Evolutionary conservation across 257 asterid species (phyloP).

Genomic region (Scutellaria galericulata): DNA sequence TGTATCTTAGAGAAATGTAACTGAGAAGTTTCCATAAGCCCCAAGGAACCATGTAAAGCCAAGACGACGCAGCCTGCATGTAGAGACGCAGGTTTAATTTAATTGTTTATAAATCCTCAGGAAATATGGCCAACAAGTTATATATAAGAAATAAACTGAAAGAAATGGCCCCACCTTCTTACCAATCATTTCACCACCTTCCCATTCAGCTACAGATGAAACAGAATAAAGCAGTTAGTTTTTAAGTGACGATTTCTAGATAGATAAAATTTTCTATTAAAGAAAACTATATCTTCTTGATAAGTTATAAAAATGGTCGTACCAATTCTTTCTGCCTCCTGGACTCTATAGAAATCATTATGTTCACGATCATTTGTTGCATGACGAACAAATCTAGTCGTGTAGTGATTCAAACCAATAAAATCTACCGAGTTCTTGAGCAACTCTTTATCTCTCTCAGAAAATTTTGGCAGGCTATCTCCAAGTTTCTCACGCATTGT

Average conservation of each 20-base stretch:
- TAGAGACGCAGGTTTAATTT: constrained; percentile 17
- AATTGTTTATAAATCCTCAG: neutral
- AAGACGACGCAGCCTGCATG: constrained; percentile 58
- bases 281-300: neutral
- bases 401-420: constrained; percentile 62
- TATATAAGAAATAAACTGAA: constrained; percentile 11
- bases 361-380: constrained; percentile 42
- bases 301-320: constrained; percentile 21
- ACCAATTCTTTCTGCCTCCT: constrained; percentile 62
- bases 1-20: constrained; percentile 49
- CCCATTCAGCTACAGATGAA: constrained; percentile 55
- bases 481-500: constrained; percentile 55
- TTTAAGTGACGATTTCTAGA: neutral
- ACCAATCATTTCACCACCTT: constrained; percentile 55
- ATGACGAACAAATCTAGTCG: constrained; percentile 54
- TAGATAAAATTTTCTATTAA: neutral
- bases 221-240: constrained; percentile 28
- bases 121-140: constrained; percentile 10
- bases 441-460: constrained; percentile 49
- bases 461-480: constrained; percentile 56
- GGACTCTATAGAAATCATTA: constrained; percentile 51
- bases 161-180: constrained; percentile 46
- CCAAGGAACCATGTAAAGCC: constrained; percentile 66
- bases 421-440: constrained; percentile 56
- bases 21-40: constrained; percentile 56